Percentiles rank a stretch among this genome's conserved stretches.
phyloP scores from a whole-genome alignment of 169 alveolate species.

The Plasmodium relictum region DNA sequence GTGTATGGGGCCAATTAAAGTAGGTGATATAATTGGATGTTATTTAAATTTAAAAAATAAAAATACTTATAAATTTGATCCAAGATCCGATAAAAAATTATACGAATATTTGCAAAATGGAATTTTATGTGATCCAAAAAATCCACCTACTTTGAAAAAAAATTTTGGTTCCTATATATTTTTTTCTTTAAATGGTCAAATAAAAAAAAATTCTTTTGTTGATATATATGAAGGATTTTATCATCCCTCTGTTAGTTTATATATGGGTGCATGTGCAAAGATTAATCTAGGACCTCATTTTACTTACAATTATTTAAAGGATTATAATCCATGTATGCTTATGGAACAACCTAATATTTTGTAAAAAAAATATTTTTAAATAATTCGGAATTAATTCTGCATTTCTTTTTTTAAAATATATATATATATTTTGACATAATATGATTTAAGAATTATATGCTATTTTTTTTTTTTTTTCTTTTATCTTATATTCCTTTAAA shows the following conservation, averaged over 20 bases:
- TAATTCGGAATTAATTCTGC: no score
- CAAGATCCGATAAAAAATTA: slow-evolving; percentile 87
- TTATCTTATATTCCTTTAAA: no score
- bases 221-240: slow-evolving; percentile 86
- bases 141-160: slow-evolving; percentile 81
- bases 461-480: slow-evolving; percentile 16
- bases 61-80: slow-evolving; percentile 82
- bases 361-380: slow-evolving; percentile 23
- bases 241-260: slow-evolving; percentile 90
- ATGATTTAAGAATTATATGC: background rate
- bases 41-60: slow-evolving; percentile 80
- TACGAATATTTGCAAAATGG: slow-evolving; percentile 88
- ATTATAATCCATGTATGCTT: slow-evolving; percentile 78
- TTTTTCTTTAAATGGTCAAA: slow-evolving; percentile 89
- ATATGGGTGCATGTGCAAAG: slow-evolving; percentile 90
- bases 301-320: slow-evolving; percentile 77
- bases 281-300: slow-evolving; percentile 85
- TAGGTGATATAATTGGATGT: slow-evolving; percentile 85
- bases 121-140: slow-evolving; percentile 88
- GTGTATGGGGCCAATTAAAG: slow-evolving; percentile 76
- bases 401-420: background rate
- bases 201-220: slow-evolving; percentile 78
- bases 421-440: background rate
- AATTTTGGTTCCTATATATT: slow-evolving; percentile 85
- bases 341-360: slow-evolving; percentile 80